phyloP scores from a whole-genome alignment of 139 green algal genomes.

The Eudorina sp. region DNA sequence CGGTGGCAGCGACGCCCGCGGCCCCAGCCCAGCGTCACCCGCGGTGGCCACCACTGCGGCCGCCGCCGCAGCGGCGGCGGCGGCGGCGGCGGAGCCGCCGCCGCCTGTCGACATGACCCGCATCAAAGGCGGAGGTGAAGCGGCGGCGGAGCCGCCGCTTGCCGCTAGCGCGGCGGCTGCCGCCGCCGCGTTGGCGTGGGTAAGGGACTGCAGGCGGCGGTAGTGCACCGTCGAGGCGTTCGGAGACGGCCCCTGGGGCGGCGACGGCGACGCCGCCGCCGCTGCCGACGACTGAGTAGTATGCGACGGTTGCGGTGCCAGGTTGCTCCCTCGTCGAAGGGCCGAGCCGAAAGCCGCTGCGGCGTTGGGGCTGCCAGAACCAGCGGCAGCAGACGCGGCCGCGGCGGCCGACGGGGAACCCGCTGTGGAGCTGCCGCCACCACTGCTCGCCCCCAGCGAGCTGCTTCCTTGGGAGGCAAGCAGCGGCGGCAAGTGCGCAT shows the following conservation, averaged over 20 bases:
- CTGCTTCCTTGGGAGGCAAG: background rate
- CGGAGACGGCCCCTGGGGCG: background rate
- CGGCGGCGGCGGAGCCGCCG: background rate
- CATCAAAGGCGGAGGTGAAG: background rate
- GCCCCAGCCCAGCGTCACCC: background rate
- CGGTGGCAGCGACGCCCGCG: background rate
- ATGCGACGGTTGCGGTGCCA: background rate
- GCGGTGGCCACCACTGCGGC: background rate
- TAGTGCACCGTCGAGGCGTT: background rate
- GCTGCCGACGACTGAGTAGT: too few relatives aligned
- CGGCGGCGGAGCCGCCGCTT: background rate
- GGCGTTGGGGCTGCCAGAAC: background rate
- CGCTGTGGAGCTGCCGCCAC: background rate
- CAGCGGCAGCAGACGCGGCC: background rate
- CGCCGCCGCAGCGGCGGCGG: background rate
- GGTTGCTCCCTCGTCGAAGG: constrained; percentile 28
- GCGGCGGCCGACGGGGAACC: background rate
- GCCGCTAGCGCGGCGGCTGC: background rate
- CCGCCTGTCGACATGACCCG: background rate
- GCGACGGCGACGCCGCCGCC: background rate
- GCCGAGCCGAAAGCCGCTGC: background rate
- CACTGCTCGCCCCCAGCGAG: background rate
- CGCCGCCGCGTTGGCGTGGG: background rate
- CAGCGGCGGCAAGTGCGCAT: constrained; percentile 10
- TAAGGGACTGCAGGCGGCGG: constrained; percentile 3